Evolutionary conservation across 306 rosid genomes (phyloP), one percentile per base, ranked within the genome.

Genomic region (Hippophae gyantsensis): DNA sequence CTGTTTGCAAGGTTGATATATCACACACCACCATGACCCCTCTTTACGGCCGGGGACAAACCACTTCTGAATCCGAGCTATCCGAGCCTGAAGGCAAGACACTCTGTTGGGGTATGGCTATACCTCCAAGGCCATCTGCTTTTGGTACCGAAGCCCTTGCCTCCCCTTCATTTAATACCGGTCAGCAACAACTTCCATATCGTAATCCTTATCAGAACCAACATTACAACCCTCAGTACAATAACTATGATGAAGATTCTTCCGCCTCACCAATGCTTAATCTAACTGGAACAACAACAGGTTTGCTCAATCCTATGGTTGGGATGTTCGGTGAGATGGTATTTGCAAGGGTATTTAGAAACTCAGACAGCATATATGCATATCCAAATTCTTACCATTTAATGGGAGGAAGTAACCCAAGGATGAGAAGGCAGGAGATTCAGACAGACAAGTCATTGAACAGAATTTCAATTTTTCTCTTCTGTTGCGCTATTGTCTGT

Each of bases 61-160:
- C 71, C 46, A 47, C 72, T 5, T 47, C 74, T 12, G 81, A 75
- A 57, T 10, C 61, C 9, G 72, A 60, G 57, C 54, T 10, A 57
- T 10, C 61, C 9, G 72, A 60, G 57, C 54, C 11, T 0, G 81
- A 73, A 56, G 73, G 60, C 9, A 75, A 77, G 68, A 55, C 84
- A 18, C 48, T 66, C 18, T 25, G 32, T 52, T 14, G 50, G 60
- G 83, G 77, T 55, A 64, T 65, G 61, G 73, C 42, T 6, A 63
- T 80, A 43, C 99, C 99, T 7, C 97, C 94, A 9, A 78, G 99
- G 58, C 99, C 99, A 62, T 42, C 86, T 26, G 95, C 97, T 43
- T 79, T 70, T 13, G 67, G 81, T 58, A 61, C 73, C 49, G 78
- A 77, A 64, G 48, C 77, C 52, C 60, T 71, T 51, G 2, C 79